These are phyloP conservation scores for Ocimum tenuiflorum DNA, from an alignment of 257 asterid genomes.

Conservation along the genomic window DNA sequence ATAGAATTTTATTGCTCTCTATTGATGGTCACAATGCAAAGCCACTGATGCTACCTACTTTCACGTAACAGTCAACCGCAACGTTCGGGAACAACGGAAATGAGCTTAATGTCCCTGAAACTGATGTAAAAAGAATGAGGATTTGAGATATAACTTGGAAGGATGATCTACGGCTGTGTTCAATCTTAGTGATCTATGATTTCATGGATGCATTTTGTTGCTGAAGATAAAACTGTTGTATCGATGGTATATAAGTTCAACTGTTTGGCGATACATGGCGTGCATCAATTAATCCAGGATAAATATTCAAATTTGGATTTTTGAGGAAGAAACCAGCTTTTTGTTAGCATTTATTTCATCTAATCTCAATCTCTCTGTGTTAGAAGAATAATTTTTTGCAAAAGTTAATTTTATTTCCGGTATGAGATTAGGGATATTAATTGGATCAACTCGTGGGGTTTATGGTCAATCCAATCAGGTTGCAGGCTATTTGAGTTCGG, in stretches of 20 bases:
- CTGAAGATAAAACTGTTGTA: too few species aligned
- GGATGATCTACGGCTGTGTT: not conserved
- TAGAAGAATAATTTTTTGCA: too few species aligned
- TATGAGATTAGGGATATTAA: too few species aligned
- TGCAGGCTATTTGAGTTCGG: too few species aligned
- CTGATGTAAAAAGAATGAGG: conserved; percentile 62
- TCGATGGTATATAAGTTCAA: conserved; percentile 10
- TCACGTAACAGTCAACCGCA: conserved; percentile 18
- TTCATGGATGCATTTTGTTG: not conserved
- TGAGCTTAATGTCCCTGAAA: conserved; percentile 68
- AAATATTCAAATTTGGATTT: not conserved
- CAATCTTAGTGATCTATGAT: not conserved
- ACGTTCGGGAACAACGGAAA: conserved; percentile 31
- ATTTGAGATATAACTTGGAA: conserved; percentile 42
- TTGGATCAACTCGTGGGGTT: too few species aligned
- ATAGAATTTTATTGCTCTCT: too few species aligned
- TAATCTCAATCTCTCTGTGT: not conserved
- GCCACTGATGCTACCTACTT: not conserved
- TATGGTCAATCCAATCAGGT: too few species aligned
- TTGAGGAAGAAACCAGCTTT: not conserved
- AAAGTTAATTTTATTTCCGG: not conserved
- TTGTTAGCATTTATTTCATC: not conserved
- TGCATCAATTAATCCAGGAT: not conserved
- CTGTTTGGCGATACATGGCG: too few species aligned
- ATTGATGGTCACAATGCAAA: too few species aligned